Evolutionary conservation across 2,329 filamentous ascomycete species (phyloP).

Genomic region (Conoideocrella luteorostrata): DNA sequence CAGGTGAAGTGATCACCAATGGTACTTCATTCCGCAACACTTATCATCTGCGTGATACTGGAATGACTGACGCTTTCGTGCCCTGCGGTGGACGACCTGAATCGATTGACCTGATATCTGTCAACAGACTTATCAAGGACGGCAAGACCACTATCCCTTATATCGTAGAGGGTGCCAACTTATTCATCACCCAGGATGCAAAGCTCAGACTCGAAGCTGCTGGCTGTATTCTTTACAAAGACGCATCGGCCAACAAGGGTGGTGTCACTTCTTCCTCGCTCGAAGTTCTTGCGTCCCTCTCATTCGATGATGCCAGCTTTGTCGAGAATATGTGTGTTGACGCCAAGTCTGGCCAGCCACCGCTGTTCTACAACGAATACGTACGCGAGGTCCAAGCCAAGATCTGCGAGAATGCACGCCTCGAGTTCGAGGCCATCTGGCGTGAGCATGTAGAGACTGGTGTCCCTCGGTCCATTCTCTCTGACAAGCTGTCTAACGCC

Average conservation of each 20-base stretch:
- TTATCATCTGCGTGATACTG: constrained; percentile 78
- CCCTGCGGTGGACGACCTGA: constrained; percentile 95
- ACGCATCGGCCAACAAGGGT: constrained; percentile 97
- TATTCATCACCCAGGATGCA: constrained; percentile 98
- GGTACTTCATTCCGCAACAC: constrained; percentile 96
- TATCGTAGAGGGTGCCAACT: constrained; percentile 94
- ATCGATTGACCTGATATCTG: constrained; percentile 87
- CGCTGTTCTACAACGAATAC: constrained; percentile 88
- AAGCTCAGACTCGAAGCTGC: constrained; percentile 92
- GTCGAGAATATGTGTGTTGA: constrained; percentile 91
- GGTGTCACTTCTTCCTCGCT: constrained; percentile 96
- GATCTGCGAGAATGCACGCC: constrained; percentile 82
- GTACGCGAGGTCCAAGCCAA: constrained; percentile 86
- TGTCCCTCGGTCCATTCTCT: constrained; percentile 74
- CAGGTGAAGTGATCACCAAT: constrained; percentile 79
- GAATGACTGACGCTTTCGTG: constrained; percentile 81
- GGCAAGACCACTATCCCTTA: constrained; percentile 86
- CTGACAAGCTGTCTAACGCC: constrained; percentile 81
- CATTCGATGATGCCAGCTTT: constrained; percentile 87
- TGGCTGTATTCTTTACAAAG: constrained; percentile 95
- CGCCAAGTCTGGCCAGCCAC: constrained; percentile 57
- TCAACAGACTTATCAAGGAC: constrained; percentile 80
- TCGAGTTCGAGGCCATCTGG: constrained; percentile 99
- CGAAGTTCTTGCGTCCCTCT: constrained; percentile 88
- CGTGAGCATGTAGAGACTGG: constrained; percentile 82